A percentile compares a stretch with the other conserved stretches of the same genome.
Conservation (phyloP, 352 stramenopile species). For the Phytophthora pistaciae region DNA sequence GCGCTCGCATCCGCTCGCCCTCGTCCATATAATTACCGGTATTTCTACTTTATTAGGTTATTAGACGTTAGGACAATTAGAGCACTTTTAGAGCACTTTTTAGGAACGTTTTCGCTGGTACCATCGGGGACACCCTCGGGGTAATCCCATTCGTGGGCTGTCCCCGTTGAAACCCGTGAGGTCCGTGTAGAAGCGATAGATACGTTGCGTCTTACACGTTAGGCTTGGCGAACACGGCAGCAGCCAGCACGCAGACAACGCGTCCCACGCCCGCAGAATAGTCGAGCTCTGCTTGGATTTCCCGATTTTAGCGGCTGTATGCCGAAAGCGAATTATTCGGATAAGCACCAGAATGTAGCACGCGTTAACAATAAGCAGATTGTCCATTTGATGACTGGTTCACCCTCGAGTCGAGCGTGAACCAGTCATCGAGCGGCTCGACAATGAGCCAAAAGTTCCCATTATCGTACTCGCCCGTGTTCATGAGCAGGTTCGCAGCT, state of each 20-base stretch:
- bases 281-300: neutral
- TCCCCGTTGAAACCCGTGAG: conserved; percentile 32
- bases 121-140: conserved; percentile 26
- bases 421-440: no score
- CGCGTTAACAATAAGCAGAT: conserved; percentile 15
- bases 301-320: neutral
- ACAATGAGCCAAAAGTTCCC: conserved; percentile 47
- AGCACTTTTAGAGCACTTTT: no score
- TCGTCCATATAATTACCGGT: no score
- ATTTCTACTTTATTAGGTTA: no score
- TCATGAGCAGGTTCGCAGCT: conserved; percentile 49
- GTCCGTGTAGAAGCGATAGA: conserved; percentile 14
- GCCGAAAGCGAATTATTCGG: conserved; percentile 20
- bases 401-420: no score
- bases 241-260: neutral
- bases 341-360: conserved; percentile 18
- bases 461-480: conserved; percentile 43
- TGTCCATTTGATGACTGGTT: conserved; percentile 5
- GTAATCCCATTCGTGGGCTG: conserved; percentile 31
- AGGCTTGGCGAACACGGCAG: neutral
- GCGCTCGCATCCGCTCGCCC: no score
- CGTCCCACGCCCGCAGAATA: neutral
- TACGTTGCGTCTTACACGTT: neutral
- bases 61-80: no score
- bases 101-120: no score